A percentile compares a stretch with the other conserved stretches of the same genome.
Conservation (phyloP, 208 protist species). For the Histomonas meleagridis region DNA sequence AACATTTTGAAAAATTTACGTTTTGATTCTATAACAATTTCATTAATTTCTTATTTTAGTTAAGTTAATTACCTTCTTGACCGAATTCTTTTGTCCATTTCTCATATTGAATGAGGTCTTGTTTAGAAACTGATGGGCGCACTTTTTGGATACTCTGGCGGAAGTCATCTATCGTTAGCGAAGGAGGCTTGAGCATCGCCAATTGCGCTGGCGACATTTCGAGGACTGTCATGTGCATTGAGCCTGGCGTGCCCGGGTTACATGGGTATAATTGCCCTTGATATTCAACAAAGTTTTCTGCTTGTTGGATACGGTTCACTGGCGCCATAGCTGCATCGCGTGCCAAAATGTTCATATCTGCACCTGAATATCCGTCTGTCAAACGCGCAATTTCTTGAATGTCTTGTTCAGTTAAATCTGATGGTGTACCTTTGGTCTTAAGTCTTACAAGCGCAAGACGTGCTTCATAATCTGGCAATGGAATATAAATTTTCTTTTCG, state of each 20-base stretch:
- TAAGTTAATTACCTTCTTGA: slow-evolving; percentile 30
- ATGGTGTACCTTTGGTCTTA: slow-evolving; percentile 40
- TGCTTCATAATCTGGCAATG: slow-evolving; percentile 52
- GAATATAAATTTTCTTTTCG: slow-evolving; percentile 64
- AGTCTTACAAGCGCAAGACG: slow-evolving; percentile 45
- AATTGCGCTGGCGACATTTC: neutral
- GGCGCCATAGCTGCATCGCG: slow-evolving; percentile 46
- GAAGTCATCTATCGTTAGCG: neutral
- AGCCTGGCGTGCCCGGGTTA: neutral
- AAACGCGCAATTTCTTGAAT: neutral
- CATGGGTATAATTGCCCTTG: neutral
- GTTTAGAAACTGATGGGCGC: neutral
- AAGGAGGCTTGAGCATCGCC: neutral
- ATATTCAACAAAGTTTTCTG: neutral
- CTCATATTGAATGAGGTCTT: neutral
- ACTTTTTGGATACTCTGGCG: neutral
- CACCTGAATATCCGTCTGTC: slow-evolving; percentile 46
- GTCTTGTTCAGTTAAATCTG: neutral
- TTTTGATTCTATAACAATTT: too few relatives aligned
- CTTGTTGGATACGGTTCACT: neutral
- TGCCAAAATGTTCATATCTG: slow-evolving; percentile 46
- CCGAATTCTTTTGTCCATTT: slow-evolving; percentile 24
- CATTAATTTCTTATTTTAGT: too few relatives aligned
- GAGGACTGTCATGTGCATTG: neutral
- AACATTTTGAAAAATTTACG: too few relatives aligned